These are phyloP conservation scores for Leccinum aurantiacum DNA, from an alignment of 768 basidiomycete genomes.

Conservation along the genomic window DNA sequence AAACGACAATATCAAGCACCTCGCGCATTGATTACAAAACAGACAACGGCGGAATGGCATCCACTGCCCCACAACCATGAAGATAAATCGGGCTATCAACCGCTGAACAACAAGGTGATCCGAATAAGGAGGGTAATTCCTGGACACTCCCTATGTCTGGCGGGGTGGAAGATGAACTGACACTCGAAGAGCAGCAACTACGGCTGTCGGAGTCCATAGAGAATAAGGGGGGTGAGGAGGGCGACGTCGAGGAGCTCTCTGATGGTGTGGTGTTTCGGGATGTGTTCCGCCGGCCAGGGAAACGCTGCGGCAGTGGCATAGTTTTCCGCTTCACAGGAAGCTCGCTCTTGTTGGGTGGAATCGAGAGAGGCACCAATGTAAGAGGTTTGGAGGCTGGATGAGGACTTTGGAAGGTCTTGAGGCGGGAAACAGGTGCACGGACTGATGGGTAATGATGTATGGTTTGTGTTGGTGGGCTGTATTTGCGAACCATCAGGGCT, in stretches of 20 bases:
- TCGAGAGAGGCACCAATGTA: conserved; percentile 11
- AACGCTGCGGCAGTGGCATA: conserved; percentile 8
- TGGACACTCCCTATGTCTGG: not conserved
- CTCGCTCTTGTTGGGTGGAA: not conserved
- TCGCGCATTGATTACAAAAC: not conserved
- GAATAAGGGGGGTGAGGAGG: conserved; percentile 4
- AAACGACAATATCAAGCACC: not conserved
- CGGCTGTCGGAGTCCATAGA: conserved; percentile 1
- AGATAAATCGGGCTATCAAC: not conserved
- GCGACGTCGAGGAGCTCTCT: conserved; percentile 8
- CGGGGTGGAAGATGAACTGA: conserved; percentile 1
- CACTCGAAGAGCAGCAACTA: conserved; percentile 5
- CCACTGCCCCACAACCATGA: not conserved
- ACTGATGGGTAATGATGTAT: not conserved
- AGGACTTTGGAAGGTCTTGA: conserved; percentile 5
- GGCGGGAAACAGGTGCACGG: not conserved
- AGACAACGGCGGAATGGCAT: not conserved
- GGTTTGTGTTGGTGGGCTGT: not conserved
- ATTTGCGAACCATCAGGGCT: conserved; percentile 1
- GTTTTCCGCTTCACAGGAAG: conserved; percentile 2
- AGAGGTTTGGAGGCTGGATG: not conserved
- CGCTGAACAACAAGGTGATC: not conserved
- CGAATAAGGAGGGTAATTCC: not conserved
- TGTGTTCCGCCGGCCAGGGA: not conserved
- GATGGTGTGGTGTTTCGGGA: conserved; percentile 6